Percentiles rank a stretch among this genome's conserved stretches.
Conservation (phyloP, 1,284 basidiomycete species). For the Ganoderma lingzhi region DNA sequence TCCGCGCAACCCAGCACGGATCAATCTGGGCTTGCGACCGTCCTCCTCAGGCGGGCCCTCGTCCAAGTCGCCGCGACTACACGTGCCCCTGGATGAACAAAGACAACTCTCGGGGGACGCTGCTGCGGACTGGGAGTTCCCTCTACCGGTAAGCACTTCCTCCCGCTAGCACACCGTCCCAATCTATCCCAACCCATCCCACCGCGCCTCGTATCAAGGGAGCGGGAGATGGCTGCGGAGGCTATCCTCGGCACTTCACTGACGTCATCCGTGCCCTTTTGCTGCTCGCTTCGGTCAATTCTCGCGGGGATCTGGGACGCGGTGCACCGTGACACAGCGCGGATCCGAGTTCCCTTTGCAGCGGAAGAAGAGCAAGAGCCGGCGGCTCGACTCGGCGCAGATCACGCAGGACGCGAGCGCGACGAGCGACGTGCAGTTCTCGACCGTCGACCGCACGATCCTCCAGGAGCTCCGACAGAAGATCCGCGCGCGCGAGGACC, state of each 20-base stretch:
- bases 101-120: slow-evolving; percentile 12
- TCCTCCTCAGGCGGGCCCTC: slow-evolving; percentile 26
- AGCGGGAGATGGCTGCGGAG: slow-evolving; percentile 9
- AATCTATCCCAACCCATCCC: not conserved
- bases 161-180: not conserved
- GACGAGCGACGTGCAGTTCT: slow-evolving; percentile 46
- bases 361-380: slow-evolving; percentile 37
- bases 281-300: not conserved
- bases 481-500: slow-evolving; percentile 57
- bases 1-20: slow-evolving; percentile 35
- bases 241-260: slow-evolving; percentile 5
- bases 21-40: slow-evolving; percentile 21
- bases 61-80: slow-evolving; percentile 1
- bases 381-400: slow-evolving; percentile 20
- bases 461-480: slow-evolving; percentile 60
- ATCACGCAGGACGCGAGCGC: slow-evolving; percentile 29
- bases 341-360: slow-evolving; percentile 34
- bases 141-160: slow-evolving; percentile 27
- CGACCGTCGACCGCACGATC: slow-evolving; percentile 66
- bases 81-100: slow-evolving; percentile 8
- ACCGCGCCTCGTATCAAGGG: not conserved
- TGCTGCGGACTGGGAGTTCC: slow-evolving; percentile 31
- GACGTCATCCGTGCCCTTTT: slow-evolving; percentile 16
- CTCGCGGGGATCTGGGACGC: not conserved
- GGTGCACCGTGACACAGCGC: slow-evolving; percentile 19